These are phyloP conservation scores for Trypanosoma vivax DNA, from an alignment of 208 protist genomes.

Conservation along the genomic window DNA sequence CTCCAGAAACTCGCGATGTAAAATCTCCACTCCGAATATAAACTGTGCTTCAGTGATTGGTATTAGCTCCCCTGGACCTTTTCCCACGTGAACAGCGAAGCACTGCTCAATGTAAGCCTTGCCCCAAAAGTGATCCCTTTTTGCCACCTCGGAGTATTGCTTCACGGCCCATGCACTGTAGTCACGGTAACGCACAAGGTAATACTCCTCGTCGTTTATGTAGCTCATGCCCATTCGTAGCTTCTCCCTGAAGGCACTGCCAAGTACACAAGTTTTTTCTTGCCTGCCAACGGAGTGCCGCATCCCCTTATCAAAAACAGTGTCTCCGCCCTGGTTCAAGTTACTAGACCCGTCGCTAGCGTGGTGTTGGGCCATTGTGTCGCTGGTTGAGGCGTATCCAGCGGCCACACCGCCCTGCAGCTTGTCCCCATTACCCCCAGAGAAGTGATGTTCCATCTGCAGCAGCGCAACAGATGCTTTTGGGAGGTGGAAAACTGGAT, in stretches of 20 bases:
- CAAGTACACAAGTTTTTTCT: conserved; percentile 29
- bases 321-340: conserved; percentile 4
- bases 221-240: conserved; percentile 50
- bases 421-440: conserved; percentile 17
- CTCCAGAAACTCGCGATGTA: conserved; percentile 59
- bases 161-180: conserved; percentile 65
- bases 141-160: conserved; percentile 43
- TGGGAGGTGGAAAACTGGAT: conserved; percentile 69
- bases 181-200: conserved; percentile 76
- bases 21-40: conserved; percentile 62
- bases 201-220: conserved; percentile 78
- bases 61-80: conserved; percentile 65
- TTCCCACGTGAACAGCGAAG: conserved; percentile 75
- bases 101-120: conserved; percentile 80
- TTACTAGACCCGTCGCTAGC: no score
- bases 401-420: conserved; percentile 10
- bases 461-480: conserved; percentile 71
- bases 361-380: no score
- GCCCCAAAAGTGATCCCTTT: conserved; percentile 54
- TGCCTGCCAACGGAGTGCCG: background rate
- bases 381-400: no score
- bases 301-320: background rate
- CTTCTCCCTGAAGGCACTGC: conserved; percentile 46
- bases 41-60: conserved; percentile 78
- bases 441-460: conserved; percentile 55